Base-by-base conservation (phyloP, 2,329 filamentous ascomycete genomes). In the Exophiala sp. region DNA sequence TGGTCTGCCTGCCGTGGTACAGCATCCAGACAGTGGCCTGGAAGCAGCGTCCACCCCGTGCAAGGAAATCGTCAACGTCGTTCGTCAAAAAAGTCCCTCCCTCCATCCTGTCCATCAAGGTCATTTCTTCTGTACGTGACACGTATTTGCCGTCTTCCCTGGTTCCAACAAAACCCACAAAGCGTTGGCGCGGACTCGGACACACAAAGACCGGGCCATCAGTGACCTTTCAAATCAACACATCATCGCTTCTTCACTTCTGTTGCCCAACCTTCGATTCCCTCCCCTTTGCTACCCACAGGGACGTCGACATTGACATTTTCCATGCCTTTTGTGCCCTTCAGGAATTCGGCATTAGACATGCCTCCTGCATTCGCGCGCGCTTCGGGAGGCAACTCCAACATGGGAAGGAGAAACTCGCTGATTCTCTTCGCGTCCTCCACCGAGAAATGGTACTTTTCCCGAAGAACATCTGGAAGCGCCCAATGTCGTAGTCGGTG, bases 401-500 rank as follows among this genome's bases (percentile, higher is more conserved):
- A 75, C 88, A 97, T 94, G 0, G 93, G 93, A 1, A 83, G 75
- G 50, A 98, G 68, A 69, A 98, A 96, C 22, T 87, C 85, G 13
- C 83, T 77, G 57, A 96, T 84, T 53, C 80, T 80, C 69, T 83
- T 85, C 38, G 80, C 82, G 60, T 96, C 89, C 43, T 95, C 81
- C 10, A 86, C 81, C 58, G 81, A 83, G 70, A 95, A 97, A 68
- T 97, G 93, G 65, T 98, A 98, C 66, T 98, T 98, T 69, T 98
- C 93, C 53, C 85, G 81, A 24, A 98, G 76, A 1, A 98, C 93
- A 63, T 97, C 91, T 0, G 90, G 82, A 4, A 98, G 74, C 0
- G 90, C 89, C 93, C 93, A 98, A 70, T 97, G 91, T 45, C 93
- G 86, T 57, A 98, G 78, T 38, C 93, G 82, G 69, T 97, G 93